phyloP scores from a whole-genome alignment of 2,329 filamentous ascomycete genomes.

The Clonostachys rhizophaga region DNA sequence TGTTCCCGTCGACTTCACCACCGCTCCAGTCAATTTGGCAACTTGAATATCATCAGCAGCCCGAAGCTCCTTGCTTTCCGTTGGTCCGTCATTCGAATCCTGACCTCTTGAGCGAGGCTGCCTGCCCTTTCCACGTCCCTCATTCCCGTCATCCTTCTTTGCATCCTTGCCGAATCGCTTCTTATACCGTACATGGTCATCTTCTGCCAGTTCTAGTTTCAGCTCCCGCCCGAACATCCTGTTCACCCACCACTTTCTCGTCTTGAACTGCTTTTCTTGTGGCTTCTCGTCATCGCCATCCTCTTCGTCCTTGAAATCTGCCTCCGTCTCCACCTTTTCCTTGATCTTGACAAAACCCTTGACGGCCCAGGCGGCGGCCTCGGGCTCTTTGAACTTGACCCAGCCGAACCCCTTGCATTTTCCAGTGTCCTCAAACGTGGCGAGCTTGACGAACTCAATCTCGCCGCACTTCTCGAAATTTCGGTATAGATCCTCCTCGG shows the following conservation, averaged over 20 bases:
- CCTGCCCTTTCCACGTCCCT: constrained; percentile 25
- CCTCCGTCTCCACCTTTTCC: constrained; percentile 58
- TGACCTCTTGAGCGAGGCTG: background rate
- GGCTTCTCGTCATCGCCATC: constrained; percentile 28
- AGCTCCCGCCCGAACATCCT: constrained; percentile 73
- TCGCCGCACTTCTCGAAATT: constrained; percentile 85
- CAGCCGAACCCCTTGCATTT: constrained; percentile 98
- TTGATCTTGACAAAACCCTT: constrained; percentile 74
- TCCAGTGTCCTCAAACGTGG: constrained; percentile 92
- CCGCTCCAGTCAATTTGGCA: constrained; percentile 70
- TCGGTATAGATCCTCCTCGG: constrained; percentile 72
- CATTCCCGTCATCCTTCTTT: constrained; percentile 17
- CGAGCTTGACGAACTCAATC: constrained; percentile 79
- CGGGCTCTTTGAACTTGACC: constrained; percentile 82
- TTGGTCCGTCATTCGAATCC: constrained; percentile 5
- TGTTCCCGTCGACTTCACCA: constrained; percentile 73
- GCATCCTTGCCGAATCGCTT: constrained; percentile 84
- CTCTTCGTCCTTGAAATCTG: constrained; percentile 51
- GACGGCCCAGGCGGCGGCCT: constrained; percentile 65
- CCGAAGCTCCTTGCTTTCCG: constrained; percentile 24
- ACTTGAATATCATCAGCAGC: constrained; percentile 41
- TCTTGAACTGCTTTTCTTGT: constrained; percentile 48
- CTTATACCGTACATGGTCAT: constrained; percentile 83
- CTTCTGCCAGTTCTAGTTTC: constrained; percentile 90
- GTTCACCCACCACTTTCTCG: constrained; percentile 79